These are phyloP conservation scores for Scenedesmus sp. DNA, from an alignment of 163 green algal genomes.

Conservation along the genomic window DNA sequence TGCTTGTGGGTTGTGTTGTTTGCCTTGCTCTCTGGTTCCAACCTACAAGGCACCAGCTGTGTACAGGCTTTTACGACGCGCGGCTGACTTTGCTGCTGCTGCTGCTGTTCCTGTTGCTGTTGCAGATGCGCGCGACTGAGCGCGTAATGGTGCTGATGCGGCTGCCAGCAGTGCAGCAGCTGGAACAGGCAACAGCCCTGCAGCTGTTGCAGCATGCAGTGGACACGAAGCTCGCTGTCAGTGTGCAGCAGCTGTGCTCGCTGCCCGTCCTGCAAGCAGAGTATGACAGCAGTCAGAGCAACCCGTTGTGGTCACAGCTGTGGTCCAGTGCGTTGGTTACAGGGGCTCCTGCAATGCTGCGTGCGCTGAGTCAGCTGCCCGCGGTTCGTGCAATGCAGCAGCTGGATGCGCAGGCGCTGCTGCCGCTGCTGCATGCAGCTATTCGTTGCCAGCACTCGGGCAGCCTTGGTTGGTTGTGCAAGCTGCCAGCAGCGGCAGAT, in stretches of 20 bases:
- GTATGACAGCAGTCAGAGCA: not conserved
- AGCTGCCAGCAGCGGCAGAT: not conserved
- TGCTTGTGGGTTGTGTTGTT: too few relatives aligned
- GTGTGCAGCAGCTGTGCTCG: not conserved
- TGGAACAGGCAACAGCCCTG: not conserved
- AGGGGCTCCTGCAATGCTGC: not conserved
- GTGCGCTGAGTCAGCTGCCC: not conserved
- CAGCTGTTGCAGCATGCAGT: not conserved
- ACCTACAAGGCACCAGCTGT: too few relatives aligned
- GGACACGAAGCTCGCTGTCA: not conserved
- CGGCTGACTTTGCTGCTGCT: not conserved
- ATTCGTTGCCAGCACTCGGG: not conserved
- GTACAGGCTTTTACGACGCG: too few relatives aligned
- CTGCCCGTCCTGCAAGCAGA: constrained; percentile 4
- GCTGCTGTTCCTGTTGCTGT: not conserved
- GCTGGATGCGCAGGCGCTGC: not conserved
- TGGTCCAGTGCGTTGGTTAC: not conserved
- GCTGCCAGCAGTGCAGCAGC: not conserved
- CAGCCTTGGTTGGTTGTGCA: not conserved
- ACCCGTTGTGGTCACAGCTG: not conserved
- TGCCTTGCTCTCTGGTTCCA: too few relatives aligned
- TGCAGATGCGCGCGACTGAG: not conserved
- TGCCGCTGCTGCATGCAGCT: constrained; percentile 1
- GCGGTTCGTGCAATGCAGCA: not conserved
- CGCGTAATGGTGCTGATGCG: not conserved